Base-by-base conservation (phyloP, 495 filamentous ascomycete species). In the Tetracladium setigerum region DNA sequence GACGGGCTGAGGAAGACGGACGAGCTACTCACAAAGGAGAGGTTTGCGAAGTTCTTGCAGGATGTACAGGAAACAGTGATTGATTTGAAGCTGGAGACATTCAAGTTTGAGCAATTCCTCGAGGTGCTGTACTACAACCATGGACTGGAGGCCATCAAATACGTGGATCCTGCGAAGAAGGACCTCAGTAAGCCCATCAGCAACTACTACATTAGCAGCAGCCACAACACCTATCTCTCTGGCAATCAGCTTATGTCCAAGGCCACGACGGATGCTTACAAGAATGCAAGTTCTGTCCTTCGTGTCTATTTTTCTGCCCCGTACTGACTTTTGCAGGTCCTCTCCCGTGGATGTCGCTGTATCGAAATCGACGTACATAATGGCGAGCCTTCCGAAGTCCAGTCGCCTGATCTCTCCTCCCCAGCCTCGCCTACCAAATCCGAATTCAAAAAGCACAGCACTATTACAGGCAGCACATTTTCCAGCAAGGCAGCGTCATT, bases 311-410 rank as follows among this genome's bases (percentile, higher is more conserved):
- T 24, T 11, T 19, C 2, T n/a, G 6, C 22, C 9, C 31, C 11
- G 40, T 47, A 11, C 41, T 32, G 37, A 44, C n/a, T 47, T 22
- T 19, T 11, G 32, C 53, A 84, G 78, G 78, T 77, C 13, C 76
- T 96, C 30, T 65, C 81, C 9, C 75, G 81, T 17, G 88, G 91
- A n/a, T 92, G 91, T 52, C 80, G 91, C 14, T 95, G 88, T 49
- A 86, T 96, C 42, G 91, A 96, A 67, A 89, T 97, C 49, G 91
- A 97, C 56, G 88, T 95, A 7, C 95, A 89, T 87, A 86, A 97
- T 60, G 91, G 90, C 11, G 79, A 88, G 34, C 46, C 61, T n/a
- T n/a, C 42, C 36, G 54, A 55, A 24, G 16, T 17, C 39, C 53
- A 44, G 38, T 38, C 45, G 1, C 22, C 11, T n/a, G 41, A 55